phyloP scores from a whole-genome alignment of 2,329 filamentous ascomycete genomes.

The Sclerotinia minor region DNA sequence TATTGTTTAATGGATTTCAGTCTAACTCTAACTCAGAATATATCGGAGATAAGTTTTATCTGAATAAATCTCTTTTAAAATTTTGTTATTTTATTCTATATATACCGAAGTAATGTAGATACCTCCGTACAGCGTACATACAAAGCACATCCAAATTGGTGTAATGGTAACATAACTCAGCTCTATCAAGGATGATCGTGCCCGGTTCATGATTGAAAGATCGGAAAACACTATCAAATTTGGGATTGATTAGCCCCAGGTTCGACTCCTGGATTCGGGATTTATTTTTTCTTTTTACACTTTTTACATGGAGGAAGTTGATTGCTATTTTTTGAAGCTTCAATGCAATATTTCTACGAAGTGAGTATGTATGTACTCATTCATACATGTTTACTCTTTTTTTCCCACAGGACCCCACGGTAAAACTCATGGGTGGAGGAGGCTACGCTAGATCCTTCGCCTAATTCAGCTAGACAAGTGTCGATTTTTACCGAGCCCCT shows the following conservation, averaged over 20 bases:
- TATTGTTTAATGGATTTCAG: not conserved
- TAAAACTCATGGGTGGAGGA: not conserved
- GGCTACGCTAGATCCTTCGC: not conserved
- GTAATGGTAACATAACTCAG: not conserved
- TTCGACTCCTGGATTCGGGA: not conserved
- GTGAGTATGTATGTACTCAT: too few relatives aligned
- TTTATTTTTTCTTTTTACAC: too few relatives aligned
- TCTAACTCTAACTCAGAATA: not conserved
- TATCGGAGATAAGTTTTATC: not conserved
- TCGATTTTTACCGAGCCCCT: not conserved
- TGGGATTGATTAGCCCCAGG: too few relatives aligned
- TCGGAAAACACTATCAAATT: accelerated
- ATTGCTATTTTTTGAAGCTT: too few relatives aligned
- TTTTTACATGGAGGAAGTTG: not conserved
- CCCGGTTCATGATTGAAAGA: too few relatives aligned
- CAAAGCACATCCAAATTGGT: too few relatives aligned
- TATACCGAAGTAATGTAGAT: not conserved
- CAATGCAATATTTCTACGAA: too few relatives aligned
- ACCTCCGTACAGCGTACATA: not conserved
- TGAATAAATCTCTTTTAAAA: not conserved
- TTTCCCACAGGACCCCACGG: too few relatives aligned
- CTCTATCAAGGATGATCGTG: too few relatives aligned
- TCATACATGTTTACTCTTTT: too few relatives aligned
- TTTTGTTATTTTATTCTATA: not conserved
- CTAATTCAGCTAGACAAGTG: not conserved